Percentiles rank a stretch among this genome's conserved stretches.
These are phyloP conservation scores for Priceomyces medius DNA, from an alignment of 805 yeast genomes.

Conservation along the genomic window DNA sequence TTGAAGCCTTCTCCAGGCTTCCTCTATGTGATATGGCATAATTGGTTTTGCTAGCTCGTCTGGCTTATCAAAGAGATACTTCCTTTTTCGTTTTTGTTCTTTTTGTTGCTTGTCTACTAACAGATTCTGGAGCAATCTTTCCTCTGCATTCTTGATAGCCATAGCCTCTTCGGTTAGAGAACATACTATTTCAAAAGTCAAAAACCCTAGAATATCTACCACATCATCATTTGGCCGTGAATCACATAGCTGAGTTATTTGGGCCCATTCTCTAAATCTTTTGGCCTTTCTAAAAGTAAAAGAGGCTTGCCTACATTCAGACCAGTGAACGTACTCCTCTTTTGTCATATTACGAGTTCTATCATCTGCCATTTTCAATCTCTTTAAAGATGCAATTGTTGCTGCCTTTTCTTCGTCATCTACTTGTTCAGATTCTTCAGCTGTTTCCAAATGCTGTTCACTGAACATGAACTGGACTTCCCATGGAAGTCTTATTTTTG, in stretches of 20 bases:
- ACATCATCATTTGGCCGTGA: constrained; percentile 95
- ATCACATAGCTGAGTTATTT: constrained; percentile 77
- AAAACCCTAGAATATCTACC: constrained; percentile 88
- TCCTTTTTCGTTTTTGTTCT: constrained; percentile 37
- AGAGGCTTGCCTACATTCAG: constrained; percentile 96
- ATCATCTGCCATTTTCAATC: constrained; percentile 90
- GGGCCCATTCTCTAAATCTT: constrained; percentile 96
- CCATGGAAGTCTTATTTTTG: constrained; percentile 89
- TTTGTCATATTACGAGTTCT: constrained; percentile 91
- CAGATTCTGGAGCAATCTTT: constrained; percentile 40
- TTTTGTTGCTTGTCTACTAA: constrained; percentile 31
- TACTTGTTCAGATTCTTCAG: constrained; percentile 54
- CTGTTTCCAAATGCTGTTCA: constrained; percentile 80
- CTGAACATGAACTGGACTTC: constrained; percentile 90
- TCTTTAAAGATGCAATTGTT: constrained; percentile 78
- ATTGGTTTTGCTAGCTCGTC: constrained; percentile 80
- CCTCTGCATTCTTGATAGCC: constrained; percentile 70
- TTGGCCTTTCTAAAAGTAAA: constrained; percentile 94
- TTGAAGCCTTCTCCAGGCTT: constrained; percentile 85
- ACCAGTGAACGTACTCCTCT: constrained; percentile 98
- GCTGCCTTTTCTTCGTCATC: constrained; percentile 94
- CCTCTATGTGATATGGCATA: constrained; percentile 75
- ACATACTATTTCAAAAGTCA: constrained; percentile 96
- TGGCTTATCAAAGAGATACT: constrained; percentile 81
- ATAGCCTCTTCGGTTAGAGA: constrained; percentile 90